Evolutionary conservation across 345 rosid genomes (phyloP).

Genomic region (Jatropha curcas): DNA sequence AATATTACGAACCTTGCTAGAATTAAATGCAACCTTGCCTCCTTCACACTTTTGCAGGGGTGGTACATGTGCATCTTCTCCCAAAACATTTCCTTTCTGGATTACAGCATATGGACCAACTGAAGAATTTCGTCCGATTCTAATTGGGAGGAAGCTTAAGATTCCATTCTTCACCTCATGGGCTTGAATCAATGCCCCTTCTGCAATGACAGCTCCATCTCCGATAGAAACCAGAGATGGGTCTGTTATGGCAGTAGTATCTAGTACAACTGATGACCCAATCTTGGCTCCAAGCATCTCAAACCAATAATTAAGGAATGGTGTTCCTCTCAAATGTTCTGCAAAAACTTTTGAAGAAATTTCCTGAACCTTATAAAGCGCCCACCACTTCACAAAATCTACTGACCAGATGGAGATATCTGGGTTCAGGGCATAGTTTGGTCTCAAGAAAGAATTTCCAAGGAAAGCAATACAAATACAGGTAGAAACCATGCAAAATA

Average conservation of each 20-base stretch:
- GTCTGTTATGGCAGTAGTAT: conserved; percentile 60
- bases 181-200: conserved; percentile 62
- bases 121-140: conserved; percentile 46
- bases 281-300: conserved; percentile 64
- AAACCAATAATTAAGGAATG: conserved; percentile 65
- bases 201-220: conserved; percentile 61
- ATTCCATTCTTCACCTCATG: conserved; percentile 60
- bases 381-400: conserved; percentile 73
- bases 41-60: conserved; percentile 56
- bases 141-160: conserved; percentile 48
- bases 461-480: conserved; percentile 44
- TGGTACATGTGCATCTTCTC: conserved; percentile 44
- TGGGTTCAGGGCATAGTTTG: conserved; percentile 51
- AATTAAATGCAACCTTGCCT: conserved; percentile 30
- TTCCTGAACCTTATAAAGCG: conserved; percentile 64
- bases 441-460: conserved; percentile 57
- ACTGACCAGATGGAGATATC: conserved; percentile 55
- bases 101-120: conserved; percentile 64
- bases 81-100: conserved; percentile 56
- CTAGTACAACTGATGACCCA: conserved; percentile 60
- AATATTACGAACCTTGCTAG: conserved; percentile 24
- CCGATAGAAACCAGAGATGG: conserved; percentile 63
- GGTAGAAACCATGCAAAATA: conserved; percentile 50
- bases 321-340: conserved; percentile 59
- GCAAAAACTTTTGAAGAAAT: conserved; percentile 58